Evolutionary conservation across 305 asterid genomes (phyloP).

Genomic region (Rubia occidens): DNA sequence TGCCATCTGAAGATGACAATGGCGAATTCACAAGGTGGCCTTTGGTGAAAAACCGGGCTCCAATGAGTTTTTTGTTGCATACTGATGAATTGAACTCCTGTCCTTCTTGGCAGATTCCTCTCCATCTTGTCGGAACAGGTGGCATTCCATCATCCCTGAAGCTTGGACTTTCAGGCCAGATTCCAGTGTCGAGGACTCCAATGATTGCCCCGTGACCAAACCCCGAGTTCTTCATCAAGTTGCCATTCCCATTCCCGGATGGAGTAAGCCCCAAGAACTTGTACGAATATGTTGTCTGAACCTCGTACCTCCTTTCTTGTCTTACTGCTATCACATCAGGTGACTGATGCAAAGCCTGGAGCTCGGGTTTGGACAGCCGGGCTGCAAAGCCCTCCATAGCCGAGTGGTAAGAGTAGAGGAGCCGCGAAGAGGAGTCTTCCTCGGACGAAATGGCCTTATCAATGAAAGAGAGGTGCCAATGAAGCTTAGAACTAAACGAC

Average conservation of each 20-base stretch:
- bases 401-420: constrained; percentile 63
- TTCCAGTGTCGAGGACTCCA: constrained; percentile 84
- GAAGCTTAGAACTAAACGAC: constrained; percentile 36
- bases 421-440: constrained; percentile 44
- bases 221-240: constrained; percentile 42
- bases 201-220: constrained; percentile 71
- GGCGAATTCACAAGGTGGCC: constrained; percentile 62
- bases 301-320: constrained; percentile 44
- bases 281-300: constrained; percentile 80
- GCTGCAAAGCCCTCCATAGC: constrained; percentile 91
- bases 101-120: constrained; percentile 67
- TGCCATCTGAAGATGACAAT: constrained; percentile 20
- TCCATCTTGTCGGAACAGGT: constrained; percentile 65
- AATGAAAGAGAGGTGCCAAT: constrained; percentile 78
- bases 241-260: constrained; percentile 21
- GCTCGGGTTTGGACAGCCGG: constrained; percentile 41
- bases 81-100: constrained; percentile 41
- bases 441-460: constrained; percentile 34
- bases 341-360: constrained; percentile 27
- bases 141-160: constrained; percentile 65
- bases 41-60: constrained; percentile 73
- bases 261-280: constrained; percentile 69
- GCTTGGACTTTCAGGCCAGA: constrained; percentile 92
- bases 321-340: constrained; percentile 54
- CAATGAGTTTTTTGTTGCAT: constrained; percentile 71